Conservation (phyloP, 768 basidiomycete genomes). For the Arthromyces matolae region DNA sequence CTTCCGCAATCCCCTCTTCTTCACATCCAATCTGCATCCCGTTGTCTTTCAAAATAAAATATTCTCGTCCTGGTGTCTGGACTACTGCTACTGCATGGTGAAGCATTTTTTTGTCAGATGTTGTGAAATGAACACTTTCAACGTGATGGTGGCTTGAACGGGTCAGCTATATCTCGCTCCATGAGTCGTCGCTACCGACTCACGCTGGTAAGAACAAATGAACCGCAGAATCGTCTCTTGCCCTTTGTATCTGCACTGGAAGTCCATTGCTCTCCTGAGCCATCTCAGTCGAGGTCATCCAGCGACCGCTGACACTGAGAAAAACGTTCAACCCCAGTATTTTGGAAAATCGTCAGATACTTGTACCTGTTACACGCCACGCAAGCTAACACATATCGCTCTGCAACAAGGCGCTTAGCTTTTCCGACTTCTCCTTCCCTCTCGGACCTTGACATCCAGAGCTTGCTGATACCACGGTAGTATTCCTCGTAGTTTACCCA, state of each 20-base stretch:
- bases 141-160: conserved; percentile 63
- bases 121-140: conserved; percentile 68
- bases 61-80: conserved; percentile 66
- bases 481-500: conserved; percentile 77
- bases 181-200: conserved; percentile 16
- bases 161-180: not conserved
- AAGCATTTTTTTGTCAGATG: conserved; percentile 37
- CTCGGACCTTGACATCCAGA: conserved; percentile 51
- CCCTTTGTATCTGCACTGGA: conserved; percentile 14
- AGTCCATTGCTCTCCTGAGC: conserved; percentile 64
- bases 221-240: conserved; percentile 28
- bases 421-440: conserved; percentile 39
- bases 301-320: conserved; percentile 65
- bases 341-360: too few species aligned
- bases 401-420: conserved; percentile 48
- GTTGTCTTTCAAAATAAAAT: conserved; percentile 68
- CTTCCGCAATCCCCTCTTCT: conserved; percentile 61
- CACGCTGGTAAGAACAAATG: conserved; percentile 68
- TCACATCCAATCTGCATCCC: conserved; percentile 77
- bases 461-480: conserved; percentile 58
- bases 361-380: conserved; percentile 68
- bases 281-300: conserved; percentile 70
- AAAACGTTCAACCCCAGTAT: not conserved
- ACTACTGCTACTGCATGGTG: conserved; percentile 66
- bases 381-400: conserved; percentile 64